Evolutionary conservation across 768 basidiomycete species (phyloP), one percentile per base, ranked within the genome.

Genomic region (Suillus placidus): DNA sequence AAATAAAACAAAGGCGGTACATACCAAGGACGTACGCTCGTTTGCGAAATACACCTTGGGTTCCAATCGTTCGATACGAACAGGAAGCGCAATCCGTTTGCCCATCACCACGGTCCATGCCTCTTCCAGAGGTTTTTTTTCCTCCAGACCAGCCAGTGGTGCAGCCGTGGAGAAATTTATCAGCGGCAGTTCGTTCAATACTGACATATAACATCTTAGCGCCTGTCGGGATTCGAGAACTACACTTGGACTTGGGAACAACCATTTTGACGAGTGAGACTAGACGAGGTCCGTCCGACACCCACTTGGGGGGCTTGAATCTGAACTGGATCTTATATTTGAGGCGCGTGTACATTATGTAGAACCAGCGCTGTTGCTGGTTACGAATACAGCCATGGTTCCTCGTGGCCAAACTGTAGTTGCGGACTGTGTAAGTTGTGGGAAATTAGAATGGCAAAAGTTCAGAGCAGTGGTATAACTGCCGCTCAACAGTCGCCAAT

Each of bases 1-100:
- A 12, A 4, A 47, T 10, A 12, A 16, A 45, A 52, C n/a, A 12
- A 6, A 30, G 66, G 35, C 82, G 93, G 79, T 75, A 45, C 4
- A 45, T n/a, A 93, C 94, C 78, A 96, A 76, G 84, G 95, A 97
- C 14, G 95, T 98, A 67, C 96, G 84, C 78, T 97, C 95, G 42
- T 91, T 89, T 7, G 96, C 97, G 76, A 97, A 99, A 74, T 95
- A 96, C 5, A 97, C 95, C 79, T 99, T 98, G 38, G 97, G 97
- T 77, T n/a, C 45, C 4, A n/a, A n/a, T 47, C 9, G 45, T 47
- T 99, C 97, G 60, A 99, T 86, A 62, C 97, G 86, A 32, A 99
- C 91, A 34, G 96, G 95, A 4, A 99, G 87, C 0, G 94, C 87
- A 65, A 99, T 95, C 69, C 85, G 84, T 81, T 98, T 98, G 14